phyloP scores from a whole-genome alignment of 805 yeast genomes.

The Zygoascus tannicola region DNA sequence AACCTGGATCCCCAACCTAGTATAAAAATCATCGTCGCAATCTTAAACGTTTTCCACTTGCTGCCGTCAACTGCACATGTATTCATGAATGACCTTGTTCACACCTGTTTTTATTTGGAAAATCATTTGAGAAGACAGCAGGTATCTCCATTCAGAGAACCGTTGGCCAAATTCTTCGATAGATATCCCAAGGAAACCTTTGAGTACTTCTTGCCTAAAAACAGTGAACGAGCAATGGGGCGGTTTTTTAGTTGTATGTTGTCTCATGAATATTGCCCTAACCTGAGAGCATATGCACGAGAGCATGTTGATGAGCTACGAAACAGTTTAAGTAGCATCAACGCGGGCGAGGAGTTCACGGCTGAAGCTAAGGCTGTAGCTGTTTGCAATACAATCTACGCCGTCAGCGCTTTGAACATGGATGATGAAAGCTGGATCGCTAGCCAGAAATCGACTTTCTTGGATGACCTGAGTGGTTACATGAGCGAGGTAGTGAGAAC shows the following conservation, averaged over 20 bases:
- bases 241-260: conserved; percentile 60
- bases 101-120: conserved; percentile 68
- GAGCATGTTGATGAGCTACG: conserved; percentile 42
- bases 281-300: conserved; percentile 49
- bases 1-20: conserved; percentile 74
- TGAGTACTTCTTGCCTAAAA: conserved; percentile 57
- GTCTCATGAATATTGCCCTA: conserved; percentile 42
- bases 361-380: conserved; percentile 39
- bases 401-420: conserved; percentile 44
- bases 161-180: conserved; percentile 77
- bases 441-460: conserved; percentile 35
- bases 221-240: conserved; percentile 56
- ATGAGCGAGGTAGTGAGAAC: conserved; percentile 37
- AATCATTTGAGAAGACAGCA: conserved; percentile 76
- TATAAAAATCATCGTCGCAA: conserved; percentile 80
- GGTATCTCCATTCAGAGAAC: conserved; percentile 82
- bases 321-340: conserved; percentile 40
- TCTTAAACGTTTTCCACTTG: conserved; percentile 81
- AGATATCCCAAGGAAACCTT: conserved; percentile 70
- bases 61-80: conserved; percentile 88
- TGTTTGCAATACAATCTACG: conserved; percentile 64
- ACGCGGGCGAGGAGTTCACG: conserved; percentile 35
- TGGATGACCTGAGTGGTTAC: conserved; percentile 36
- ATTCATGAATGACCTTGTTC: conserved; percentile 78
- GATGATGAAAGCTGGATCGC: conserved; percentile 50